Evolutionary conservation across 176 grass and related monocot species (phyloP).

Genomic region (Oryza punctata): DNA sequence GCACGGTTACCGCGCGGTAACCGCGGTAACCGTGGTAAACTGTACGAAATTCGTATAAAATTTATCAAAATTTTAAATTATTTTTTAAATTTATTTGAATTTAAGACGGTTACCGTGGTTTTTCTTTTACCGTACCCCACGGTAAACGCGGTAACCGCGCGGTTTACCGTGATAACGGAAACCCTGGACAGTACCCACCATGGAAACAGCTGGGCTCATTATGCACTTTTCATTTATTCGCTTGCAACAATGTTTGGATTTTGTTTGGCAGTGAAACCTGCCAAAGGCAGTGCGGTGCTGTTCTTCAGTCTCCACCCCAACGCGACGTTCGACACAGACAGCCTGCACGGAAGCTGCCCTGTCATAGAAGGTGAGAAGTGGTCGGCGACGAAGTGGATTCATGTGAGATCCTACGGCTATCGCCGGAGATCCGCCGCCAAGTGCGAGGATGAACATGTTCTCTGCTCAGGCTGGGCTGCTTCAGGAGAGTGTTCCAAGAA

Average conservation of each 20-base stretch:
- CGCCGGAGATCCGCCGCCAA: background rate
- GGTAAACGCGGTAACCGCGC: no score
- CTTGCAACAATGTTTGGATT: background rate
- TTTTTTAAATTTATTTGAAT: no score
- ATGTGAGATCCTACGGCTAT: slow-evolving; percentile 38
- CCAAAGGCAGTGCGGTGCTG: slow-evolving; percentile 61
- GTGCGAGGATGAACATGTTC: slow-evolving; percentile 48
- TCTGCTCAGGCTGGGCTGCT: slow-evolving; percentile 42
- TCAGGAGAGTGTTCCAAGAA: slow-evolving; percentile 59
- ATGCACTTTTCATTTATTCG: background rate
- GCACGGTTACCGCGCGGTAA: no score
- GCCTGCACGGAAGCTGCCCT: slow-evolving; percentile 59
- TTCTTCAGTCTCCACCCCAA: slow-evolving; percentile 64
- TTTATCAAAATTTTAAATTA: no score
- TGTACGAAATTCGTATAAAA: no score
- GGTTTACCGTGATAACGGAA: no score
- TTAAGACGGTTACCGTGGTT: no score
- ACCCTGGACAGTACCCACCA: no score
- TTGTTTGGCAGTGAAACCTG: slow-evolving; percentile 51
- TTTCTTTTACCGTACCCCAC: no score
- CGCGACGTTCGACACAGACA: slow-evolving; percentile 34
- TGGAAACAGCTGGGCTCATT: background rate
- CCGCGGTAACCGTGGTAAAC: no score
- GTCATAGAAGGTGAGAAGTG: slow-evolving; percentile 68
- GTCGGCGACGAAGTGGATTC: slow-evolving; percentile 70